These are phyloP conservation scores for Pyricularia sp. DNA, from an alignment of 2,329 filamentous ascomycete species.

Conservation along the genomic window DNA sequence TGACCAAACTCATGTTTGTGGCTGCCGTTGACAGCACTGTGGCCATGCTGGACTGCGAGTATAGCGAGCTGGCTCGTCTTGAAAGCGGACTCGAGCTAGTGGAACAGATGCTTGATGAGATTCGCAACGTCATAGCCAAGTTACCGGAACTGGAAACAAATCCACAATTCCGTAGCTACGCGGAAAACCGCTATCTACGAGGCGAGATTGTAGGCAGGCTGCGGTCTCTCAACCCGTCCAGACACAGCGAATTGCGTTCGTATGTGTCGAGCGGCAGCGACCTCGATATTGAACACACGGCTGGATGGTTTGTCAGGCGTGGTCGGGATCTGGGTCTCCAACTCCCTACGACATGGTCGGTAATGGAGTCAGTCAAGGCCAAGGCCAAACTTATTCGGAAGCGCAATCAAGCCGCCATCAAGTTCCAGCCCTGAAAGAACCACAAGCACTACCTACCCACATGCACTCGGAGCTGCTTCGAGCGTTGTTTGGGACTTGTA, in stretches of 20 bases:
- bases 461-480: neutral
- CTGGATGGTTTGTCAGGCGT: conserved; percentile 70
- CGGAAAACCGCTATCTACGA: conserved; percentile 49
- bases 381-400: conserved; percentile 31
- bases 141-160: conserved; percentile 61
- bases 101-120: conserved; percentile 60
- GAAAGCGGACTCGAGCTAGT: conserved; percentile 51
- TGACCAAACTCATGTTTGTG: conserved; percentile 66
- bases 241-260: conserved; percentile 51
- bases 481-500: neutral
- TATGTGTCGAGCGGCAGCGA: conserved; percentile 46
- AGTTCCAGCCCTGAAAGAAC: neutral
- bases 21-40: conserved; percentile 72
- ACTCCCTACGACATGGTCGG: conserved; percentile 58
- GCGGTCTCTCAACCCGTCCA: conserved; percentile 14
- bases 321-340: conserved; percentile 62
- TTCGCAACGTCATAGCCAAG: conserved; percentile 53
- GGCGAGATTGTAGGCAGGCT: conserved; percentile 44
- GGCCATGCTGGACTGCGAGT: conserved; percentile 62
- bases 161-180: conserved; percentile 39
- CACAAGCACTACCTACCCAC: neutral
- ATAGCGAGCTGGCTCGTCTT: conserved; percentile 59
- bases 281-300: conserved; percentile 74
- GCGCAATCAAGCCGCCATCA: neutral
- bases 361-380: conserved; percentile 60